These are phyloP conservation scores for Calonectria honghensis DNA, from an alignment of 2,329 filamentous ascomycete genomes.

Conservation along the genomic window DNA sequence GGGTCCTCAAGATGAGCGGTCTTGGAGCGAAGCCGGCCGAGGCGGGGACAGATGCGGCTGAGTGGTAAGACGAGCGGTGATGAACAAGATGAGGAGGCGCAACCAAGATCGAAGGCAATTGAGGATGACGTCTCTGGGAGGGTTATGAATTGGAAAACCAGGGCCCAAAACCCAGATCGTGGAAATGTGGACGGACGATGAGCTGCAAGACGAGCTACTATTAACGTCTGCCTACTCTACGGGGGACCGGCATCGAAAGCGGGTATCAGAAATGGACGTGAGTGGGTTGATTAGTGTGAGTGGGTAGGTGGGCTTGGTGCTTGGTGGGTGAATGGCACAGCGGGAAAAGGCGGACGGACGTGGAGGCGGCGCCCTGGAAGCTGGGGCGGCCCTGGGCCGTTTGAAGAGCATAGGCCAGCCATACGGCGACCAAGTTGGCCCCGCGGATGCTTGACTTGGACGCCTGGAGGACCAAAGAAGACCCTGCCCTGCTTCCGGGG, in stretches of 20 bases:
- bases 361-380: conserved; percentile 42
- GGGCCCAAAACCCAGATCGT: conserved; percentile 46
- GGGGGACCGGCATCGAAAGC: conserved; percentile 47
- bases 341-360: conserved; percentile 46
- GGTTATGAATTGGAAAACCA: conserved; percentile 44
- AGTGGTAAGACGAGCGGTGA: conserved; percentile 35
- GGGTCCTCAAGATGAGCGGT: conserved; percentile 53
- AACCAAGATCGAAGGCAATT: conserved; percentile 32
- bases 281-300: conserved; percentile 43
- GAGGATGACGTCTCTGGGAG: conserved; percentile 24
- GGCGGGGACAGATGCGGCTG: conserved; percentile 38
- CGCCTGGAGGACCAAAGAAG: conserved; percentile 34
- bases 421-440: conserved; percentile 27
- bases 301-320: conserved; percentile 51
- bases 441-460: conserved; percentile 32
- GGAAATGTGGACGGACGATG: conserved; percentile 43
- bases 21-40: conserved; percentile 50
- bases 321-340: conserved; percentile 48
- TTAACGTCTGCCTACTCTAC: conserved; percentile 49
- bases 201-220: conserved; percentile 50
- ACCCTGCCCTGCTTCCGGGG: conserved; percentile 36
- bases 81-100: conserved; percentile 40
- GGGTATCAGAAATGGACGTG: conserved; percentile 45
- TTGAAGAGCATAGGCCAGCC: conserved; percentile 28
- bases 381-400: conserved; percentile 25